Evolutionary conservation across 1,284 basidiomycete species (phyloP), one percentile per base, ranked within the genome.

Genomic region (Apiotrichum veenhuisii): DNA sequence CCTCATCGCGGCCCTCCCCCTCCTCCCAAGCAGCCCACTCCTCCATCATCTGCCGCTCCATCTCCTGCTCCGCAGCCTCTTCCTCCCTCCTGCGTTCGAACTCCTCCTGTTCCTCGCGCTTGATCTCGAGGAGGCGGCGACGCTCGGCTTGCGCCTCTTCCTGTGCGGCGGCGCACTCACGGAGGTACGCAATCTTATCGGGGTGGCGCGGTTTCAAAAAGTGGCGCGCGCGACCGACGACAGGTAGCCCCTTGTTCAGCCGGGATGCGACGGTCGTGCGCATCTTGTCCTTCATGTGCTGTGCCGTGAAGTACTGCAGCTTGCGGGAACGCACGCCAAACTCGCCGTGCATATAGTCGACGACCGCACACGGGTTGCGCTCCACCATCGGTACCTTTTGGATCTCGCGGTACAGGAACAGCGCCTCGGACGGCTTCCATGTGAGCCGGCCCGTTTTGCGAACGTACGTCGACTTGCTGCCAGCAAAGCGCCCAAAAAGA

Each of bases 271-370:
- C 62, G 8, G 67, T 66, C 3, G 52, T 54, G 14, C 62, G 45
- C 64, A 75, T 67, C 62, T 72, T 72, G 41, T 69, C 67, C 44
- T 70, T 70, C 72, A 75, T 73, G 54, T 75, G 68, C 56, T 73
- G 70, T 2, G 64, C 53, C 46, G 67, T 71, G 56, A 62, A 70
- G 27, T 59, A 34, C 44, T 61, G 56, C 25, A 75, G 58, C 2
- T n/a, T 18, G 17, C 61, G 38, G 1, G 44, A 43, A 1, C 56
- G 10, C 22, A 27, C 20, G 0, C 71, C 73, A 43, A 52, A 53
- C 43, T 72, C 72, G 25, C 73, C 73, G 48, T 70, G 59, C 0
- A 75, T 54, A 26, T 67, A 63, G 60, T 61, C 64, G 1, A 67
- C 68, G 3, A 71, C 68, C 40, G 57, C 42, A 5, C 66, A 37